Percentiles rank a stretch among this genome's conserved stretches.
Evolutionary conservation across 139 green algal species (phyloP).

Genomic region (Tetraselmis chui): DNA sequence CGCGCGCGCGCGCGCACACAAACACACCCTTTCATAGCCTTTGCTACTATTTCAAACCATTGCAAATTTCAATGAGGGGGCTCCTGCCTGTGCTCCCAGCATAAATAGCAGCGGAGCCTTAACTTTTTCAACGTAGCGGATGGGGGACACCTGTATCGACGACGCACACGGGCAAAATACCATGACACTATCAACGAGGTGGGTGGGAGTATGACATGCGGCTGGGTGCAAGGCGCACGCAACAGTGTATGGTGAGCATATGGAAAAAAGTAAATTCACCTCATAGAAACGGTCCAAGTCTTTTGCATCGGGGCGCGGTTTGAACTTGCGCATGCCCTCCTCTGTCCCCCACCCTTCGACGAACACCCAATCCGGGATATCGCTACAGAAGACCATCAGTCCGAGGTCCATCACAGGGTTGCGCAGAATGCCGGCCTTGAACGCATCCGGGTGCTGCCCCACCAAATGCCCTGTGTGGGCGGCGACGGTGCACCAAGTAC

Average conservation of each 20-base stretch:
- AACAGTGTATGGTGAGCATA: too few relatives aligned
- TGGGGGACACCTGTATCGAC: conserved; percentile 26
- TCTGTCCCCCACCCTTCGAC: conserved; percentile 72
- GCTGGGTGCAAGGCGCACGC: too few relatives aligned
- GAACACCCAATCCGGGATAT: conserved; percentile 93
- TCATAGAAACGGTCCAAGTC: conserved; percentile 55
- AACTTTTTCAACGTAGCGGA: conserved; percentile 31
- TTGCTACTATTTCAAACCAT: too few relatives aligned
- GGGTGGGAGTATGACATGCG: too few relatives aligned
- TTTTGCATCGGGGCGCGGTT: conserved; percentile 35
- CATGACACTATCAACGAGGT: too few relatives aligned
- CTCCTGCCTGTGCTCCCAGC: conserved; percentile 71
- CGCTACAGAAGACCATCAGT: conserved; percentile 70
- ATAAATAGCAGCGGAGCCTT: conserved; percentile 76
- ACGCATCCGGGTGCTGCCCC: conserved; percentile 67
- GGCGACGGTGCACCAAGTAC: too few relatives aligned
- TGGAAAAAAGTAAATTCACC: conserved; percentile 1
- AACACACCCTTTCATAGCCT: too few relatives aligned
- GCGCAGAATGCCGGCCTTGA: conserved; percentile 69
- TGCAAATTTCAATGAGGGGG: conserved; percentile 5
- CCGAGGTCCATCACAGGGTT: conserved; percentile 88
- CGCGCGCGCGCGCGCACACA: too few relatives aligned
- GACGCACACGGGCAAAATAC: too few relatives aligned
- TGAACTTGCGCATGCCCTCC: conserved; percentile 33
- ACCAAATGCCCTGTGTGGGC: conserved; percentile 74